Evolutionary conservation across 768 basidiomycete genomes (phyloP).

Genomic region (Kwoniella sp.): DNA sequence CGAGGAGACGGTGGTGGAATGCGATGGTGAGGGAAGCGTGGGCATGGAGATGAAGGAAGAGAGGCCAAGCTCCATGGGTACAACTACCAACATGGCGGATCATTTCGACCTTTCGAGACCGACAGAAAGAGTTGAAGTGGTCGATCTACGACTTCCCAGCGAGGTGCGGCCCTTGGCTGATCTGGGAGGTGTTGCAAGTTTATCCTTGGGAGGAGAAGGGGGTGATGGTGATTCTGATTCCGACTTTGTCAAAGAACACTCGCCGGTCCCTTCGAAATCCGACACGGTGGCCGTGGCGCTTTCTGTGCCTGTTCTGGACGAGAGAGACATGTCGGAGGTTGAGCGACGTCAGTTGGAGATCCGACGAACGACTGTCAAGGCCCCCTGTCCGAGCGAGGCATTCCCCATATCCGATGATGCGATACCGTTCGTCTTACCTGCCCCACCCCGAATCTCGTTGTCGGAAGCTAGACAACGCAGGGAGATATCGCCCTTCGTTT

Average conservation of each 20-base stretch:
- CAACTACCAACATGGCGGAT: background rate
- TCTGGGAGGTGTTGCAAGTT: conserved; percentile 23
- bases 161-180: conserved; percentile 35
- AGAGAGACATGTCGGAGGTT: conserved; percentile 17
- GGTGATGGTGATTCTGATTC: background rate
- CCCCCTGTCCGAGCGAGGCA: conserved; percentile 30
- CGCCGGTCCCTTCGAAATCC: conserved; percentile 10
- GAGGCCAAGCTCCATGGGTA: background rate
- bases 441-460: conserved; percentile 1
- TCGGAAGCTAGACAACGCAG: conserved; percentile 3
- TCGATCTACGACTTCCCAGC: conserved; percentile 5
- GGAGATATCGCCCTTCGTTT: conserved; percentile 34
- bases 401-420: conserved; percentile 37
- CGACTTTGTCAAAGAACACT: background rate
- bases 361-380: conserved; percentile 39
- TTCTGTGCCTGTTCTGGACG: conserved; percentile 12
- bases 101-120: background rate
- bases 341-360: conserved; percentile 30
- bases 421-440: background rate
- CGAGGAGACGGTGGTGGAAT: conserved; percentile 26
- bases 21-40: background rate
- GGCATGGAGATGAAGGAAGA: conserved; percentile 16
- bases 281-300: conserved; percentile 10
- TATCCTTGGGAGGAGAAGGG: conserved; percentile 15
- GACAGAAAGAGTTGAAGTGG: background rate